Evolutionary conservation across 306 rosid species (phyloP).

Genomic region (Cucurbita pepo): DNA sequence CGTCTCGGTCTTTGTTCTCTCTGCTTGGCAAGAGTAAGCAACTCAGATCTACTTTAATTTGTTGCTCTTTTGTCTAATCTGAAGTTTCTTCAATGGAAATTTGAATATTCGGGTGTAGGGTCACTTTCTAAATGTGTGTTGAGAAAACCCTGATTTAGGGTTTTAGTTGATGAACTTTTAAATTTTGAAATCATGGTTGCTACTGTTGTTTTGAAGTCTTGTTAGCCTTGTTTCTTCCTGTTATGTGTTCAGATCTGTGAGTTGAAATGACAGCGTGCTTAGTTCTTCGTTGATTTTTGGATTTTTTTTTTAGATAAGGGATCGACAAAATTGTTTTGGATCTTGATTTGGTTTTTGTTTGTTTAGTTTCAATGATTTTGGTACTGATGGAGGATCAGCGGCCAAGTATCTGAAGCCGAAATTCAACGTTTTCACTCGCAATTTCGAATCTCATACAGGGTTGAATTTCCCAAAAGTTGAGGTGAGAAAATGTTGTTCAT

Average conservation of each 20-base stretch:
- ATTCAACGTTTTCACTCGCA: conserved; percentile 21
- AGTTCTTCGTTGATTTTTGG: neutral
- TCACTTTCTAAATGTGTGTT: neutral
- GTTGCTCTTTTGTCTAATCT: neutral
- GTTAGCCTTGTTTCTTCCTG: neutral
- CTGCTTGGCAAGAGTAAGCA: conserved; percentile 54
- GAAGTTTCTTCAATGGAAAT: neutral
- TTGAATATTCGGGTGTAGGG: neutral
- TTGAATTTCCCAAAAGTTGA: conserved; percentile 28
- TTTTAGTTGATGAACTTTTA: neutral
- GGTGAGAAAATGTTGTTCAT: conserved; percentile 13
- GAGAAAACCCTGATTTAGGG: neutral
- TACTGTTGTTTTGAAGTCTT: neutral
- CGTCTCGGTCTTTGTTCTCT: conserved; percentile 39
- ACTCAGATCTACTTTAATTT: conserved; percentile 18
- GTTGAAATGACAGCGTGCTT: neutral
- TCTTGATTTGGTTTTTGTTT: neutral
- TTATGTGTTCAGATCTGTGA: neutral
- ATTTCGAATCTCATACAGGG: conserved; percentile 27
- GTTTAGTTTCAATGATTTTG: conserved; percentile 39
- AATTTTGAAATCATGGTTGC: neutral
- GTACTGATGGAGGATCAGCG: conserved; percentile 44
- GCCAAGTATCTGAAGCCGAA: conserved; percentile 36
- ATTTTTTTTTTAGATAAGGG: too few species aligned
- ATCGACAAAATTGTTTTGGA: neutral